A percentile compares a stretch with the other conserved stretches of the same genome.
These are phyloP conservation scores for Dianthus caryophyllus DNA, from an alignment of 148 eudicot species.

Conservation along the genomic window DNA sequence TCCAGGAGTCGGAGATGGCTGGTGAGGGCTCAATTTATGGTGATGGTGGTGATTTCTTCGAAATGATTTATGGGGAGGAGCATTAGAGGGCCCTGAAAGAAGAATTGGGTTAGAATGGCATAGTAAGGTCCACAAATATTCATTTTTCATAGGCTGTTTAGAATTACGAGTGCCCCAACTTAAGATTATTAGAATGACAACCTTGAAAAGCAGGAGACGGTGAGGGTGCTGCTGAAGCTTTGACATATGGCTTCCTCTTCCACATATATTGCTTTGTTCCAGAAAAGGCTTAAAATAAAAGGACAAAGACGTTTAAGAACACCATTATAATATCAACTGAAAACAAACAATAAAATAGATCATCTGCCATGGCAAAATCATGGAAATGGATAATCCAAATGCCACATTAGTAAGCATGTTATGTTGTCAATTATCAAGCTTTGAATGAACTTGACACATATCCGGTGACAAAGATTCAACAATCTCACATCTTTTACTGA, in stretches of 20 bases:
- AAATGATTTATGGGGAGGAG: conserved; percentile 32
- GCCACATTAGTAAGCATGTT: too few relatives aligned
- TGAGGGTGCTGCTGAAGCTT: conserved; percentile 40
- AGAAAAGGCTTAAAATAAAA: conserved; percentile 32
- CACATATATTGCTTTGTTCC: conserved; percentile 15
- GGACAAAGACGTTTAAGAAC: neutral
- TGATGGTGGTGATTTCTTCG: conserved; percentile 41
- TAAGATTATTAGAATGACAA: conserved; percentile 17
- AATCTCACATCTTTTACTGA: too few relatives aligned
- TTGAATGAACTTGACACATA: too few relatives aligned
- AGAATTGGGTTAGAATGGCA: conserved; percentile 15
- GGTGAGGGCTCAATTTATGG: conserved; percentile 36
- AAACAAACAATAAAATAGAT: too few relatives aligned
- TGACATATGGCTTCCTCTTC: conserved; percentile 28
- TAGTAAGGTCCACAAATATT: neutral
- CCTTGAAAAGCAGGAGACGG: conserved; percentile 67
- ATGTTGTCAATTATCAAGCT: too few relatives aligned
- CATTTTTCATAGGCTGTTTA: neutral
- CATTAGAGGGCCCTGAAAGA: conserved; percentile 44
- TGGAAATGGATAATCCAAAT: too few relatives aligned
- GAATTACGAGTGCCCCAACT: neutral
- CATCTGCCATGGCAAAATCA: too few relatives aligned
- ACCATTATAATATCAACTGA: too few relatives aligned
- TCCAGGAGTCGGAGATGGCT: conserved; percentile 50
- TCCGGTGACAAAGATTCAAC: too few relatives aligned